phyloP scores from a whole-genome alignment of 163 green algal species.

The Chloromonas sp. region DNA sequence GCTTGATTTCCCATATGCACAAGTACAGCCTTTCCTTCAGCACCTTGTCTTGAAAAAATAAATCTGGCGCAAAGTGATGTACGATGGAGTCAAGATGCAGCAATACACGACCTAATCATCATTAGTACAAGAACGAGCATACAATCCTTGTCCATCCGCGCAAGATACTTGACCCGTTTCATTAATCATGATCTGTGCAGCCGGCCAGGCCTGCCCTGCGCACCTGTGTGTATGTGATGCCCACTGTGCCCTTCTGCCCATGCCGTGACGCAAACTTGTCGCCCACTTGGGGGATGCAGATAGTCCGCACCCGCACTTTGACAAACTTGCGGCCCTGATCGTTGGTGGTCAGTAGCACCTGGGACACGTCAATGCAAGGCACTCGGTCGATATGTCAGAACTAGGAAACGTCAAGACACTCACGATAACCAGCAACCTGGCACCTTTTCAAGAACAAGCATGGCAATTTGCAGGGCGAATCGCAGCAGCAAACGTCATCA shows the following conservation, averaged over 20 bases:
- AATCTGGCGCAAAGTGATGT: too few relatives aligned
- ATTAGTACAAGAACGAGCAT: not conserved
- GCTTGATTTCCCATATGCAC: too few relatives aligned
- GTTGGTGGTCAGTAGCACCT: constrained; percentile 88
- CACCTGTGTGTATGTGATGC: constrained; percentile 90
- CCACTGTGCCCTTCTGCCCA: constrained; percentile 97
- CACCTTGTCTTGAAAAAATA: too few relatives aligned
- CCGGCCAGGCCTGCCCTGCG: constrained; percentile 17
- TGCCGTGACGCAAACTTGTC: constrained; percentile 97
- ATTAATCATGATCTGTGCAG: not conserved
- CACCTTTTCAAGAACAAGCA: not conserved
- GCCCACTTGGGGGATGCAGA: constrained; percentile 91
- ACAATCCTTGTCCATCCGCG: constrained; percentile 9
- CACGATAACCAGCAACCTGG: not conserved
- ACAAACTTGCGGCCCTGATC: constrained; percentile 85
- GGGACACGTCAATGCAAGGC: not conserved
- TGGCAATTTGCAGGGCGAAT: not conserved
- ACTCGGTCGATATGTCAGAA: not conserved
- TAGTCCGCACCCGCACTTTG: constrained; percentile 88
- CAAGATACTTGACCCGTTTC: not conserved
- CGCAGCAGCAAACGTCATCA: not conserved
- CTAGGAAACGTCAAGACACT: not conserved
- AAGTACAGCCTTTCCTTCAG: too few relatives aligned
- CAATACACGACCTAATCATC: too few relatives aligned
- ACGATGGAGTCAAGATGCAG: not conserved